Evolutionary conservation across 805 yeast genomes (phyloP), one percentile per base, ranked within the genome.

Genomic region (Candida koratica): DNA sequence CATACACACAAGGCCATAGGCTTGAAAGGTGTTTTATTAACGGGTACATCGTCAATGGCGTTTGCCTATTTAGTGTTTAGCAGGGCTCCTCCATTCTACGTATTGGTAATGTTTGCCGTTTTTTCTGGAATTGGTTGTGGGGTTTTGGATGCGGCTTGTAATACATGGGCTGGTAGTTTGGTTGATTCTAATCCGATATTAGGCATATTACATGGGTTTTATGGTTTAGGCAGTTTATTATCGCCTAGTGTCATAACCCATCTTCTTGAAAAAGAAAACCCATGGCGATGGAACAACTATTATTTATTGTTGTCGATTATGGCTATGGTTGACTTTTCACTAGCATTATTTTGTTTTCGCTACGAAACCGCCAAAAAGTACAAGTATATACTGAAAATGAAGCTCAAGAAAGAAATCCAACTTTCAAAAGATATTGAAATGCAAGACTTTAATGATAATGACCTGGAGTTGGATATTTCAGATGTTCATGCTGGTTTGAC

Each of bases 81-180:
- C 6, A 42, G 58, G 3, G 60, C 52, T 27, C 72, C 75, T 1
- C 74, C 75, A 13, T 68, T 65, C 40, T 38, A 48, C 8, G 16
- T 74, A 0, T 61, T 74, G 17, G 62, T 71, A 1, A 1, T 58
- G 0, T 54, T 63, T 20, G 67, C 72, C 40, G 47, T 63, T 2
- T 45, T 69, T 15, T 51, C 53, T 31, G 88, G 88, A 0, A 47
- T 77, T 26, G 81, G 82, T 0, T 63, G 63, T 37, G 86, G 87
- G 1, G 44, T 70, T 6, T 44, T 75, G 17, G 86, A 79, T 50
- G 74, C 81, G 24, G 57, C 73, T 7, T 55, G 75, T 47, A 77
- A 75, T 46, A 60, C 75, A 11, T 79, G 76, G 69, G 55, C 72
- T 46, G 78, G 78, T 3, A 51, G 53, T 18, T 55, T 75, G 32